Percentiles rank a stretch among this genome's conserved stretches.
These are phyloP conservation scores for Metschnikowia orientalis DNA, from an alignment of 805 yeast genomes.

Conservation along the genomic window DNA sequence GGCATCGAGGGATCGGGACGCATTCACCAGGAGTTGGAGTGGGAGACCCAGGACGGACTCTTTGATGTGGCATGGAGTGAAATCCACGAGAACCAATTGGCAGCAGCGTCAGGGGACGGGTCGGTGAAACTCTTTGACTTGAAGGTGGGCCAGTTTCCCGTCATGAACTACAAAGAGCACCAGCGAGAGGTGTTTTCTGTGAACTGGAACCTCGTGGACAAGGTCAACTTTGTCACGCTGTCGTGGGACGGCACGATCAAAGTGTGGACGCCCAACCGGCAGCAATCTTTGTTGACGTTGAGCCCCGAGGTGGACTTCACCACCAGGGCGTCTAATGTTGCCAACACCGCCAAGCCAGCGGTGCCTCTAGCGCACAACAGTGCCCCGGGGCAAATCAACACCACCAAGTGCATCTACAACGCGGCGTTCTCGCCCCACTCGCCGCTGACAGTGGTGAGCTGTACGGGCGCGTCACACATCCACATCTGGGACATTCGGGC, in stretches of 20 bases:
- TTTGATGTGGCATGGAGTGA: slow-evolving; percentile 92
- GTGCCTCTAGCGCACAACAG: slow-evolving; percentile 34
- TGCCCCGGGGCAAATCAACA: slow-evolving; percentile 18
- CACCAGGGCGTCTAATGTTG: slow-evolving; percentile 24
- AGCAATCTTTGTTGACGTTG: slow-evolving; percentile 54
- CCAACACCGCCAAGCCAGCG: slow-evolving; percentile 23
- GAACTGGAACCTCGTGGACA: slow-evolving; percentile 69
- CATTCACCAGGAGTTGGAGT: slow-evolving; percentile 50
- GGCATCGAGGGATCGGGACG: slow-evolving; percentile 64
- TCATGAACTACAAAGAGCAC: slow-evolving; percentile 75
- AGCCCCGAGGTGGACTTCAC: slow-evolving; percentile 28
- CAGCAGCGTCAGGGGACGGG: slow-evolving; percentile 88
- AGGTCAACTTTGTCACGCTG: slow-evolving; percentile 64
- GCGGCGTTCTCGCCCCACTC: slow-evolving; percentile 84
- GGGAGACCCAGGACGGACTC: slow-evolving; percentile 91
- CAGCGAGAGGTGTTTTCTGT: slow-evolving; percentile 67
- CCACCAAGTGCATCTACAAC: slow-evolving; percentile 66
- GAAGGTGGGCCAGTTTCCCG: slow-evolving; percentile 62
- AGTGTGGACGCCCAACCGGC: slow-evolving; percentile 66
- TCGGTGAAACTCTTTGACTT: slow-evolving; percentile 76
- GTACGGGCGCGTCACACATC: slow-evolving; percentile 68
- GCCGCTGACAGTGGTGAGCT: slow-evolving; percentile 62
- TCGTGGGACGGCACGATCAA: slow-evolving; percentile 93
- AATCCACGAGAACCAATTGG: slow-evolving; percentile 78
- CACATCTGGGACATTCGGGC: slow-evolving; percentile 81